Percentiles rank a stretch among this genome's conserved stretches.
Evolutionary conservation across 768 basidiomycete species (phyloP).

Genomic region (Naganishia vishniacii): DNA sequence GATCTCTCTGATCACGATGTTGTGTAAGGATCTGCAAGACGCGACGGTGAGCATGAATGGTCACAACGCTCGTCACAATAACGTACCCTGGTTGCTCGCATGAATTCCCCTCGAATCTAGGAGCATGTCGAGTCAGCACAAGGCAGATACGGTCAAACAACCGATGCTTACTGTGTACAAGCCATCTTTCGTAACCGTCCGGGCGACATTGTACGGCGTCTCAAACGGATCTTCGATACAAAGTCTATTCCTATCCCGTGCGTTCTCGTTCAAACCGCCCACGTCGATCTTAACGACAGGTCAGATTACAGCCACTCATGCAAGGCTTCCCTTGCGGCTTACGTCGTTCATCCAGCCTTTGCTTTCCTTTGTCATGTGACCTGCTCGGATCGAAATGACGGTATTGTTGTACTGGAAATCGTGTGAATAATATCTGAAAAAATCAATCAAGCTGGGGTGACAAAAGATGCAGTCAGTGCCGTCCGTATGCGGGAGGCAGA

Average conservation of each 20-base stretch:
- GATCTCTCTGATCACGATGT: conserved; percentile 61
- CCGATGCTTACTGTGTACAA: conserved; percentile 69
- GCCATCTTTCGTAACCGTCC: conserved; percentile 94
- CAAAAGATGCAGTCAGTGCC: conserved; percentile 17
- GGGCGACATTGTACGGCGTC: conserved; percentile 87
- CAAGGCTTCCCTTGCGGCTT: conserved; percentile 40
- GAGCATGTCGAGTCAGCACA: background rate
- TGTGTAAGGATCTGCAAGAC: conserved; percentile 60
- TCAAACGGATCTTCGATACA: conserved; percentile 99
- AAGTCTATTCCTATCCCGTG: conserved; percentile 81
- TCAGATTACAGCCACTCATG: conserved; percentile 5
- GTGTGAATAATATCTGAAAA: conserved; percentile 92
- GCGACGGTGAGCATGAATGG: background rate
- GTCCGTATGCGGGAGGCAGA: conserved; percentile 4
- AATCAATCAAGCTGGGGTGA: conserved; percentile 77
- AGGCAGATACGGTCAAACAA: background rate
- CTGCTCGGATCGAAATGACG: conserved; percentile 84
- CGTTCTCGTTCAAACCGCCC: conserved; percentile 50
- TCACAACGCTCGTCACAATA: background rate
- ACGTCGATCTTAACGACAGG: conserved; percentile 44
- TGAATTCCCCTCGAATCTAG: conserved; percentile 96
- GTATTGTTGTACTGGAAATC: conserved; percentile 88
- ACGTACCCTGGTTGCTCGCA: conserved; percentile 66
- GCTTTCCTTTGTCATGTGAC: conserved; percentile 77
- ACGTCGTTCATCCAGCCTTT: conserved; percentile 96